Conservation (phyloP, 305 asterid genomes). For the Galium porrigens region DNA sequence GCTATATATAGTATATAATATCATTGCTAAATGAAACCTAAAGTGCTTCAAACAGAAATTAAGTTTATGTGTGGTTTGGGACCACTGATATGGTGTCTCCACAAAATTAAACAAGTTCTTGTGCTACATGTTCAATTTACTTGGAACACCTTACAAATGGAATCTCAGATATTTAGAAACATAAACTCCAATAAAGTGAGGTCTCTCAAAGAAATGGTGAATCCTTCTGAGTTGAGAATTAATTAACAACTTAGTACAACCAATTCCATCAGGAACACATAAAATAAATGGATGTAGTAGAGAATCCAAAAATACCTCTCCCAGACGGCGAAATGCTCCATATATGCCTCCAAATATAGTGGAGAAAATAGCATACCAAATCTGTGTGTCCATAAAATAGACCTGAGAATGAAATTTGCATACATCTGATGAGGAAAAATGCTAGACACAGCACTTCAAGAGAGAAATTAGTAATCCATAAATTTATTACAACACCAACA, state of each 20-base stretch:
- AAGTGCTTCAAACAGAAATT: not conserved
- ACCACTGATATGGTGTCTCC: not conserved
- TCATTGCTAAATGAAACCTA: not conserved
- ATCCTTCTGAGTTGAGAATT: not conserved
- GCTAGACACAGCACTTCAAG: slow-evolving; percentile 9
- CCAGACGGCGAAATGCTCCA: slow-evolving; percentile 98
- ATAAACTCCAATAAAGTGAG: slow-evolving; percentile 1
- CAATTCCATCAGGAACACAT: slow-evolving; percentile 7
- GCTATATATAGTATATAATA: not conserved
- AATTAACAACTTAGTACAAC: not conserved
- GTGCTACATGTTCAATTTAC: not conserved
- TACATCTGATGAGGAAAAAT: slow-evolving; percentile 13
- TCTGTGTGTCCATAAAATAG: slow-evolving; percentile 92
- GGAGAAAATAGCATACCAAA: slow-evolving; percentile 97
- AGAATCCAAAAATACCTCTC: slow-evolving; percentile 55
- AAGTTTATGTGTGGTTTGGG: not conserved
- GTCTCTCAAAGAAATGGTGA: not conserved
- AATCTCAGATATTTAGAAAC: not conserved
- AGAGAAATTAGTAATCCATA: slow-evolving; percentile 13
- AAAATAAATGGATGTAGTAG: not conserved
- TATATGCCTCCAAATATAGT: slow-evolving; percentile 93
- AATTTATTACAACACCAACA: slow-evolving; percentile 7
- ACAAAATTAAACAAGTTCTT: not conserved
- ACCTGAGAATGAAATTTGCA: slow-evolving; percentile 44
- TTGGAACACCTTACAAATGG: not conserved